Percentiles rank a stretch among this genome's conserved stretches.
Evolutionary conservation across 164 flowering plant species (phyloP).

Genomic region (grape (Vitis vinifera)): DNA sequence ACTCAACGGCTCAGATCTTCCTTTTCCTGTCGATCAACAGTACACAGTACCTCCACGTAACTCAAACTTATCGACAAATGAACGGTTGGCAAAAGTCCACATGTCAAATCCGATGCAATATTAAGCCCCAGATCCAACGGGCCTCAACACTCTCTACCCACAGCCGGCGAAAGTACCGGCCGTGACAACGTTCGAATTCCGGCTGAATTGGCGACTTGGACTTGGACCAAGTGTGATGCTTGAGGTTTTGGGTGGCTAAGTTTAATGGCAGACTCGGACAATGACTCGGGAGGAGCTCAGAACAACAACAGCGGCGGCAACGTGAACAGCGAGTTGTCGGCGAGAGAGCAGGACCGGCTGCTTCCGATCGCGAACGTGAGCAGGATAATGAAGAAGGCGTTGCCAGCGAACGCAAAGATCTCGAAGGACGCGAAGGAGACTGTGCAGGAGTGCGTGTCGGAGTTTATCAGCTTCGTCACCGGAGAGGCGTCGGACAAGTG

Average conservation of each 20-base stretch:
- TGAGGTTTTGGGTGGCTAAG: background rate
- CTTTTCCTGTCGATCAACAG: background rate
- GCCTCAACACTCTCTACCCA: background rate
- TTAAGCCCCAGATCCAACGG: constrained; percentile 4
- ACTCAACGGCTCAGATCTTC: background rate
- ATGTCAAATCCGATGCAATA: constrained; percentile 1
- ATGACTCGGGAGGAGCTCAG: constrained; percentile 35
- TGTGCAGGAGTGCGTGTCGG: constrained; percentile 54
- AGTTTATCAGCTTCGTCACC: constrained; percentile 55
- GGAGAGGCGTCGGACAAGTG: constrained; percentile 58
- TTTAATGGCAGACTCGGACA: constrained; percentile 41
- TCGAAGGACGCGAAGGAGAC: constrained; percentile 54
- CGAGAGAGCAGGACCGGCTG: constrained; percentile 39
- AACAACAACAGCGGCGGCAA: constrained; percentile 4
- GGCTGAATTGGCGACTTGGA: background rate
- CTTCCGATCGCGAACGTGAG: constrained; percentile 48
- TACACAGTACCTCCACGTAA: background rate
- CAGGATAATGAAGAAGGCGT: constrained; percentile 42
- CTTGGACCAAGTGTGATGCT: background rate
- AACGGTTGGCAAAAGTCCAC: background rate
- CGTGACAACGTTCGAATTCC: background rate
- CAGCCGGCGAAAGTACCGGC: background rate
- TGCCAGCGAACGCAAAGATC: constrained; percentile 51
- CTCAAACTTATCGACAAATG: constrained; percentile 2
- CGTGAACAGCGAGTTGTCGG: constrained; percentile 7